Percentiles rank a stretch among this genome's conserved stretches.
Conservation (phyloP, 768 basidiomycete genomes). For the Hericium rajendrae region DNA sequence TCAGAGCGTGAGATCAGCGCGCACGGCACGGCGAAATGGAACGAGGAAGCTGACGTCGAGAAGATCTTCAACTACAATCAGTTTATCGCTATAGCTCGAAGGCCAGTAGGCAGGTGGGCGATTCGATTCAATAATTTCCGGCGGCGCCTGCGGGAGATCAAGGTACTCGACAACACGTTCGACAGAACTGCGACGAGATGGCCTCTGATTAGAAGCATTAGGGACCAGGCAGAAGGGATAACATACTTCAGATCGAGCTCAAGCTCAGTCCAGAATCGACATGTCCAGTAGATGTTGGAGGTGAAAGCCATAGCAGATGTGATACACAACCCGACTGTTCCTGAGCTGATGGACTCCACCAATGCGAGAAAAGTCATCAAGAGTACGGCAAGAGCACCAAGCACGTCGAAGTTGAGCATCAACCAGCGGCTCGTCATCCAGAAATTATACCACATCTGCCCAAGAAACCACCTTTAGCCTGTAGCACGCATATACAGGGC, state of each 20-base stretch:
- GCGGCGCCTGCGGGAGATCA: constrained; percentile 80
- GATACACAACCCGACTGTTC: constrained; percentile 64
- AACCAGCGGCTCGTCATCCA: constrained; percentile 92
- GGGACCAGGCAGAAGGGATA: not conserved
- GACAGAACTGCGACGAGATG: constrained; percentile 47
- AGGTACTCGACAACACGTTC: constrained; percentile 91
- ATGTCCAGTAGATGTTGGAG: constrained; percentile 39
- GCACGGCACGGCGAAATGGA: no score
- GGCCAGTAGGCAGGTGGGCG: constrained; percentile 93
- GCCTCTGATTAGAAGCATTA: not conserved
- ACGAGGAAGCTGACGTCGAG: no score
- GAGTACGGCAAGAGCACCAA: constrained; percentile 67
- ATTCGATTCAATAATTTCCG: constrained; percentile 59
- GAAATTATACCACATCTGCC: constrained; percentile 73
- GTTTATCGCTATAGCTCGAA: constrained; percentile 50
- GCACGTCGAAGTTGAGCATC: constrained; percentile 68
- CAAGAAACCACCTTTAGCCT: not conserved
- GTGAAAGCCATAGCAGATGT: constrained; percentile 64
- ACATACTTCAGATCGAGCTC: constrained; percentile 69
- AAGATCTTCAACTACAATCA: constrained; percentile 67
- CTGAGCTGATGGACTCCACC: constrained; percentile 45
- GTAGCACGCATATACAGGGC: not conserved
- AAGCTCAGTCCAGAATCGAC: constrained; percentile 43
- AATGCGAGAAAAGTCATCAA: constrained; percentile 72
- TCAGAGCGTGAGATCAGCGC: no score